A percentile compares a stretch with the other conserved stretches of the same genome.
Conservation (phyloP, 2,329 filamentous ascomycete genomes). For the Venturiaceae sp. region DNA sequence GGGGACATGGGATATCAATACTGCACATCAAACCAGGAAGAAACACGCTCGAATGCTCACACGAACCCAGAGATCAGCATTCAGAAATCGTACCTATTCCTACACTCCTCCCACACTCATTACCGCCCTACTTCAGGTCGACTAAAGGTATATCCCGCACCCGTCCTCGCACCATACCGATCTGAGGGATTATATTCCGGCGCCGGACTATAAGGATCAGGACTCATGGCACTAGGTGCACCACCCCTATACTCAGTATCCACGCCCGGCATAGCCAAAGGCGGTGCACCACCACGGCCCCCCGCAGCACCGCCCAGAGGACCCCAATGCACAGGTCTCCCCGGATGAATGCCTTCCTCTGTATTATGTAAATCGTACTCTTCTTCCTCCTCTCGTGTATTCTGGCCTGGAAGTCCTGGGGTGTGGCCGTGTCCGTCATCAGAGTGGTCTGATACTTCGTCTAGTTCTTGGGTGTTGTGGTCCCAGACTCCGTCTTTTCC, state of each 20-base stretch:
- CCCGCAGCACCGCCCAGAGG: background rate
- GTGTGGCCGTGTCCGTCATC: constrained; percentile 31
- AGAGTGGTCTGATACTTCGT: constrained; percentile 17
- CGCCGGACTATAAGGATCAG: background rate
- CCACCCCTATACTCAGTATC: constrained; percentile 7
- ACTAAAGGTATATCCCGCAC: constrained; percentile 4
- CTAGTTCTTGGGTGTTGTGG: constrained; percentile 29
- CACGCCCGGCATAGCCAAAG: background rate
- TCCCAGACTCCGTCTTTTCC: constrained; percentile 35
- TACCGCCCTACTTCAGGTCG: background rate
- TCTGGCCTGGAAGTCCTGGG: constrained; percentile 26
- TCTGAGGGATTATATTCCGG: background rate
- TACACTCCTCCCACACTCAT: too few species aligned
- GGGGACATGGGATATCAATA: background rate
- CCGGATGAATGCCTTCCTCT: constrained; percentile 28
- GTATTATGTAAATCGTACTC: constrained; percentile 17
- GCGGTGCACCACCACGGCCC: background rate
- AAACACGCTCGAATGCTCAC: too few species aligned
- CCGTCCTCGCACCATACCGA: background rate
- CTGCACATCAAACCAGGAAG: background rate
- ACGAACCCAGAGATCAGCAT: background rate
- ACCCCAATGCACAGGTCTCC: constrained; percentile 28
- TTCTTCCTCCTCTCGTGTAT: constrained; percentile 36
- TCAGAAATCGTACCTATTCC: too few species aligned
- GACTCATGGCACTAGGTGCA: constrained; percentile 6